phyloP scores from a whole-genome alignment of 352 stramenopile species.

The Elongisporangium undulatum region DNA sequence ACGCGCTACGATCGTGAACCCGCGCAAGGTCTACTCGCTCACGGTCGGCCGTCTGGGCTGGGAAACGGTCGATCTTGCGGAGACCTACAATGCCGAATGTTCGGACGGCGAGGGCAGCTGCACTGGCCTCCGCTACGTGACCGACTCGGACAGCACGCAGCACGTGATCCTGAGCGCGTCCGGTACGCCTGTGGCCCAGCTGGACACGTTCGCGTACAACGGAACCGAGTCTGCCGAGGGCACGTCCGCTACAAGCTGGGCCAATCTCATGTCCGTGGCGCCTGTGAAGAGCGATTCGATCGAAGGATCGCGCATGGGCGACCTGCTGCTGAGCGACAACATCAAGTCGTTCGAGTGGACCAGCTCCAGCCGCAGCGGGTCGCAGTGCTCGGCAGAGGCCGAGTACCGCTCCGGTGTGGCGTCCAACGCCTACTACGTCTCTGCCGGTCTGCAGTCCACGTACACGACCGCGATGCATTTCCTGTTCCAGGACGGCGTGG shows the following conservation, averaged over 20 bases:
- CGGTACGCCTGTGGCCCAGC: slow-evolving; percentile 18
- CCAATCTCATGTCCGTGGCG: slow-evolving; percentile 27
- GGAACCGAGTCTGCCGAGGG: no score
- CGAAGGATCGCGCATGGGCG: slow-evolving; percentile 11
- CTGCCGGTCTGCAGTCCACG: slow-evolving; percentile 32
- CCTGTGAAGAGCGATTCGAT: slow-evolving; percentile 12
- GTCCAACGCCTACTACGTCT: slow-evolving; percentile 39
- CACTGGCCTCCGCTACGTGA: slow-evolving; percentile 26
- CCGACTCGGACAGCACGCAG: no score
- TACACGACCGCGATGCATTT: slow-evolving; percentile 50
- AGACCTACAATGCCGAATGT: slow-evolving; percentile 33
- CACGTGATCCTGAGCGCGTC: slow-evolving; percentile 23
- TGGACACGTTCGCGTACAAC: slow-evolving; percentile 22
- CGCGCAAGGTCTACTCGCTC: slow-evolving; percentile 38
- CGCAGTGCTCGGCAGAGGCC: slow-evolving; percentile 29
- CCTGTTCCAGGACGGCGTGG: slow-evolving; percentile 45
- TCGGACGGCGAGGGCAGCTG: slow-evolving; percentile 10
- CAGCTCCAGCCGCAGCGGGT: slow-evolving; percentile 16
- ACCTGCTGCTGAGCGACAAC: slow-evolving; percentile 31
- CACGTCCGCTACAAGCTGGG: slow-evolving; percentile 21
- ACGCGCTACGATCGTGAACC: slow-evolving; percentile 11
- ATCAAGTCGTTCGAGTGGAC: slow-evolving; percentile 9
- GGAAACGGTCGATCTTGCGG: slow-evolving; percentile 30
- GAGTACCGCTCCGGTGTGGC: slow-evolving; percentile 30
- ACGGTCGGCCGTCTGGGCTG: slow-evolving; percentile 40